Evolutionary conservation across 2,329 filamentous ascomycete genomes (phyloP), one percentile per base, ranked within the genome.

Genomic region (Penicillium sp.): DNA sequence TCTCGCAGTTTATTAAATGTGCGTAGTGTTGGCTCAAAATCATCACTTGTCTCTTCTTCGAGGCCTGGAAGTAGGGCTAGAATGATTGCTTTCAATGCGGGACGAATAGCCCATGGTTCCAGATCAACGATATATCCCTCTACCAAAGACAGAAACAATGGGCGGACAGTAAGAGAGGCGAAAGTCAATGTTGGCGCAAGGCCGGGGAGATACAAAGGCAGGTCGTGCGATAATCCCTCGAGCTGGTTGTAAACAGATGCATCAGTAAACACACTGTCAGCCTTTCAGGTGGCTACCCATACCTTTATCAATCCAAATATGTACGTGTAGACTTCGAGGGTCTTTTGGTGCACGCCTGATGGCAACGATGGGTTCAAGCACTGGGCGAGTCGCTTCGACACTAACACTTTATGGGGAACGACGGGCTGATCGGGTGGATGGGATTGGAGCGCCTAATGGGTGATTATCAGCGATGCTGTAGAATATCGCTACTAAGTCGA

Each of bases 261-360:
- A 59, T 67, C 61, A 67, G 59, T 60, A 47, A 51, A 52, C 25
- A 36, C 19, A 43, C 39, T 13, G 15, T 9, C 17, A 13, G 38
- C 17, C 31, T 17, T 39, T 15, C 29, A 27, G 13, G 6, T 13
- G n/a, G 52, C 13, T 8, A 15, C 51, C 49, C 80, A 65, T 77
- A 85, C 87, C 55, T 91, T 90, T 68, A 99, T 91, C 63, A 91
- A 83, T 21, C 87, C 86, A 71, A 99, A 99, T 63, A 97, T 87
- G 70, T 91, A 91, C 47, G 82, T 86, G 75, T 99, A 99, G 42
- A 97, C 90, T 75, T 99, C 94, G 56, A 99, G 83, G 1, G 94
- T 87, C 75, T 97, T 99, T 75, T 99, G 96, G 77, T 99, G 94
- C 19, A 99, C 96, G 29, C 94, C 94, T 0, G 94, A 97, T 15